Conservation (phyloP, 1,284 basidiomycete genomes). For the Tylopilus microsporus region DNA sequence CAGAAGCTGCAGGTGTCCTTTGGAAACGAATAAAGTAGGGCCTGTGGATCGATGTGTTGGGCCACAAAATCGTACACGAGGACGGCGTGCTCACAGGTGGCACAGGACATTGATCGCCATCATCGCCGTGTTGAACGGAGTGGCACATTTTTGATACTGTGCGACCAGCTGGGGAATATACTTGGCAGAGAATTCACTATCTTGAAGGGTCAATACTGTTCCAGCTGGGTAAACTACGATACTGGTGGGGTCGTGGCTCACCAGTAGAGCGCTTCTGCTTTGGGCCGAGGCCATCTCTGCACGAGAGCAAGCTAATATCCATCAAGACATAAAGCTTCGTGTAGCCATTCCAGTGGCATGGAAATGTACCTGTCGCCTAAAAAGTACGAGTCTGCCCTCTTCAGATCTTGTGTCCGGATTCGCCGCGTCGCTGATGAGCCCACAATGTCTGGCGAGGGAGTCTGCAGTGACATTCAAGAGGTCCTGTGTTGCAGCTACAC, state of each 20-base stretch:
- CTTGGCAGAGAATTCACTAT: constrained; percentile 39
- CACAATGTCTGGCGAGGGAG: constrained; percentile 24
- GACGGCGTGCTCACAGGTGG: constrained; percentile 26
- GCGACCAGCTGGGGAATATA: constrained; percentile 34
- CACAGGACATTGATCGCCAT: constrained; percentile 33
- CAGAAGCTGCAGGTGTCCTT: constrained; percentile 28
- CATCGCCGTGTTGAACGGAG: constrained; percentile 25
- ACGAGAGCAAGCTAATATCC: constrained; percentile 24
- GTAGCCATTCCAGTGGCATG: not conserved
- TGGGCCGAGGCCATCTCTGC: constrained; percentile 12
- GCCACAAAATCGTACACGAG: not conserved
- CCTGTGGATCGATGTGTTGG: constrained; percentile 16
- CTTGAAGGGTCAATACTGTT: not conserved
- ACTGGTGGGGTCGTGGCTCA: not conserved
- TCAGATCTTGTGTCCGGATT: constrained; percentile 10
- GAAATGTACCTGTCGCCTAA: constrained; percentile 15
- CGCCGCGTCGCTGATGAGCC: constrained; percentile 14
- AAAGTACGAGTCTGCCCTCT: constrained; percentile 6
- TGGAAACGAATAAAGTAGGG: constrained; percentile 40
- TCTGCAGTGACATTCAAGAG: constrained; percentile 11
- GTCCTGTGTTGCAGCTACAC: not conserved
- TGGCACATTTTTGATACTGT: constrained; percentile 26
- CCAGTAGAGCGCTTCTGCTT: constrained; percentile 24
- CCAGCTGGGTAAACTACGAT: too few species aligned
- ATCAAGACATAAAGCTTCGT: not conserved